Conservation (phyloP, 177 flowering plant species). For the Tripterygium wilfordii region DNA sequence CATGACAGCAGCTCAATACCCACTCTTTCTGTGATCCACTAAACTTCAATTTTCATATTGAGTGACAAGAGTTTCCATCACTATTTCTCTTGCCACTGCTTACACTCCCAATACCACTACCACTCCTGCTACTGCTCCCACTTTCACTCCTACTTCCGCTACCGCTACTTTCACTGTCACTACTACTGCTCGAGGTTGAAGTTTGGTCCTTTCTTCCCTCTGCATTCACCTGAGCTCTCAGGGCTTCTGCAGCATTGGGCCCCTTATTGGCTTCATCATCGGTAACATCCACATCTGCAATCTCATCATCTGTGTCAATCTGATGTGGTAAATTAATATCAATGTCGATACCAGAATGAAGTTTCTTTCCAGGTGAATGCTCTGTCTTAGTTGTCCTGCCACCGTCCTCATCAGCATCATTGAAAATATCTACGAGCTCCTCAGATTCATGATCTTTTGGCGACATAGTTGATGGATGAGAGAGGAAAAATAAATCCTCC, state of each 20-base stretch:
- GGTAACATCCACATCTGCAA: slow-evolving; percentile 76
- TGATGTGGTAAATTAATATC: slow-evolving; percentile 61
- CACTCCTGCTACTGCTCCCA: slow-evolving; percentile 15
- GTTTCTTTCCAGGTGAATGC: slow-evolving; percentile 12
- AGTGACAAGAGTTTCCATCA: slow-evolving; percentile 47
- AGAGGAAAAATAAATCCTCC: slow-evolving; percentile 21
- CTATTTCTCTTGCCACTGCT: slow-evolving; percentile 31
- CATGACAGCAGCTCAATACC: too few relatives aligned
- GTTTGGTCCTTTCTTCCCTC: slow-evolving; percentile 33
- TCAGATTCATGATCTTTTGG: slow-evolving; percentile 41
- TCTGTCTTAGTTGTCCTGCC: slow-evolving; percentile 12
- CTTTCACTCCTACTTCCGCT: slow-evolving; percentile 54
- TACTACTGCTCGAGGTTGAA: slow-evolving; percentile 62
- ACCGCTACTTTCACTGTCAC: slow-evolving; percentile 49
- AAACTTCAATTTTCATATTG: slow-evolving; percentile 6
- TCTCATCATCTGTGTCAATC: slow-evolving; percentile 63
- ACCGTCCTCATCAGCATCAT: slow-evolving; percentile 30
- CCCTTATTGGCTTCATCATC: slow-evolving; percentile 57
- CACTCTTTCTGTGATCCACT: too few relatives aligned
- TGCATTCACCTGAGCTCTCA: slow-evolving; percentile 71
- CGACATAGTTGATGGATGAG: slow-evolving; percentile 24
- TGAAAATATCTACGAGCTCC: slow-evolving; percentile 42
- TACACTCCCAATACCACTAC: slow-evolving; percentile 13
- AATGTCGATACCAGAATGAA: slow-evolving; percentile 43
- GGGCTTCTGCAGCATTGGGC: slow-evolving; percentile 80